Evolutionary conservation across 768 basidiomycete species (phyloP).

Genomic region (Amanita jacksonii): DNA sequence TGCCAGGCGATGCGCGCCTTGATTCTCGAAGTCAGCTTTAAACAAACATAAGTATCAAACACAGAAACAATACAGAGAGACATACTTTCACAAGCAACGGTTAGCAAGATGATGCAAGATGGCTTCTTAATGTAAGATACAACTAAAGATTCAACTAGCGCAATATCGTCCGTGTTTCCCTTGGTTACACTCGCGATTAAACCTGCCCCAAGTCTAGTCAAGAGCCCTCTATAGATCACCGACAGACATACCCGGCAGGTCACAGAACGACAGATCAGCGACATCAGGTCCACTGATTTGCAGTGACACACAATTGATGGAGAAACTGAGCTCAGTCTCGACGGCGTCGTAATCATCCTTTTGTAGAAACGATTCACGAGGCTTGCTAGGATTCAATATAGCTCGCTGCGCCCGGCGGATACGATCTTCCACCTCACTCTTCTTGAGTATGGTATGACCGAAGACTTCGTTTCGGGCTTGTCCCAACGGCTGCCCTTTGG

Average conservation of each 20-base stretch:
- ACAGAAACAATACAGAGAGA: background rate
- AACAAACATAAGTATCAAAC: too few species aligned
- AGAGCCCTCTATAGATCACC: background rate
- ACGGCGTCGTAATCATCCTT: constrained; percentile 20
- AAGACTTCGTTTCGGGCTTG: constrained; percentile 32
- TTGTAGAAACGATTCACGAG: constrained; percentile 27
- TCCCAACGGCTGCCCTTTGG: constrained; percentile 26
- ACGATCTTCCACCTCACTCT: constrained; percentile 50
- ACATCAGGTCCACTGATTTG: constrained; percentile 51
- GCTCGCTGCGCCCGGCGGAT: constrained; percentile 59
- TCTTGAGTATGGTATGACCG: constrained; percentile 39
- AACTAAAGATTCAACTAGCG: constrained; percentile 50
- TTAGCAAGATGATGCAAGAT: constrained; percentile 53
- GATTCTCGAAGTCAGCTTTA: constrained; percentile 76
- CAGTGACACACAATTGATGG: constrained; percentile 45
- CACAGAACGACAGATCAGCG: constrained; percentile 56
- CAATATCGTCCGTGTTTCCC: constrained; percentile 47
- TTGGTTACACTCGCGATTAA: constrained; percentile 46
- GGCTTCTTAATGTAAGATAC: constrained; percentile 48
- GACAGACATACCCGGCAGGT: constrained; percentile 39
- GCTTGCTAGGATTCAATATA: constrained; percentile 46
- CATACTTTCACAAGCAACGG: constrained; percentile 58
- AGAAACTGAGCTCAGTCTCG: constrained; percentile 30
- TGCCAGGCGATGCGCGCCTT: constrained; percentile 61
- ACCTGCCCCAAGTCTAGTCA: constrained; percentile 23